Base-by-base conservation (phyloP, 768 basidiomycete species). In the Agaricus subrufescens region DNA sequence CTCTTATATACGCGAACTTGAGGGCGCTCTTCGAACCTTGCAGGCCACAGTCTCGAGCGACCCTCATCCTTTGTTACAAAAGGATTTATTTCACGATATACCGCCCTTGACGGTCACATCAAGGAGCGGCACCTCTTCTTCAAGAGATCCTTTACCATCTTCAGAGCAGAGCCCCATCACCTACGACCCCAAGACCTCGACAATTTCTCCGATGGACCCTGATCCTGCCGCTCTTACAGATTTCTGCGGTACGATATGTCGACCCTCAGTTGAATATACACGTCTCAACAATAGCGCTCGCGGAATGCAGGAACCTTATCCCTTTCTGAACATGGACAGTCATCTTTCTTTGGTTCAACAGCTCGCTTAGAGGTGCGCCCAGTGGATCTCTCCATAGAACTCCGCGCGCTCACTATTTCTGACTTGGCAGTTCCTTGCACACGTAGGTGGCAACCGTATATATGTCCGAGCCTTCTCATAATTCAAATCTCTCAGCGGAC, bases 281-380 rank as follows among this genome's bases (percentile, higher is more conserved):
- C 11, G 12, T 38, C 34, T 52, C n/a, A 46, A 29, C 37, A 31
- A 50, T 50, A 45, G 14, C 45, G 25, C 31, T 4, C 23, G 29
- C 29, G 3, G 76, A 46, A 11, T 10, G 9, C 50, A 83, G 84
- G 84, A 15, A 86, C 85, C 8, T 69, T 87, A 50, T 78, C 77
- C 2, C 73, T 87, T 26, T 81, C 78, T n/a, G 65, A 75, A 25
- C 66, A 77, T 46, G 83, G 83, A 0, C 81, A 81, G 59, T 74
- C 78, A 0, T 75, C 69, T 37, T 86, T 84, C 65, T 73, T 84
- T 56, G 86, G 88, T 15, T 75, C 77, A 56, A 89, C 85, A 0
- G 83, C 88, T 5, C 80, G 85, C 38, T 75, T 84, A 25, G 87
- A 89, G 76, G 86, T 87, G 60, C 50, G 78, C 62, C 10, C 31